Percentiles rank a stretch among this genome's conserved stretches.
Conservation (phyloP, 2,329 filamentous ascomycete genomes). For the Alternaria rosae region DNA sequence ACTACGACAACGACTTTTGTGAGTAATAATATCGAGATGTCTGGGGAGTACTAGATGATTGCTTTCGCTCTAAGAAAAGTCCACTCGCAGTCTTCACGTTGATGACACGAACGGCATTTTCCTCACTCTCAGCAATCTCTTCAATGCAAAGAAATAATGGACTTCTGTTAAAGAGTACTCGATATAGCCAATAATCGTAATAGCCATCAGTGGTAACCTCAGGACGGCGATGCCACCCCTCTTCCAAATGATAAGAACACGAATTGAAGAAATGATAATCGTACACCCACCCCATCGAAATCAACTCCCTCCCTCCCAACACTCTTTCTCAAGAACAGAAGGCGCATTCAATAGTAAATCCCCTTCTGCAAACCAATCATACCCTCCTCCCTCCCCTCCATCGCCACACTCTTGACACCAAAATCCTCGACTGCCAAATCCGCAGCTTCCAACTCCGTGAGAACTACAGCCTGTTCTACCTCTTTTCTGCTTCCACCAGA, state of each 20-base stretch:
- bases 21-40: neutral
- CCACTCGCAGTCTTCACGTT: too few species aligned
- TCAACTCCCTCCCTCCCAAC: neutral
- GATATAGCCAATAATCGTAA: neutral
- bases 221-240: neutral
- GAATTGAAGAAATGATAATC: neutral
- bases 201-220: neutral
- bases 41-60: neutral
- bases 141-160: neutral
- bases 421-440: constrained; percentile 34
- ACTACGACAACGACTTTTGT: neutral
- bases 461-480: constrained; percentile 8
- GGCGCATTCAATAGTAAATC: constrained; percentile 32
- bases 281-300: neutral
- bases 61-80: too few species aligned
- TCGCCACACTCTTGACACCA: constrained; percentile 25
- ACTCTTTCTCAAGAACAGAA: neutral
- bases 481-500: neutral
- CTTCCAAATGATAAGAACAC: neutral
- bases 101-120: neutral
- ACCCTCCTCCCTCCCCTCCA: constrained; percentile 38
- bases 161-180: neutral
- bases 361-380: constrained; percentile 45
- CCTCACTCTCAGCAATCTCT: neutral
- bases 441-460: constrained; percentile 28